Percentiles rank a stretch among this genome's conserved stretches.
These are phyloP conservation scores for Marasmius sp. DNA, from an alignment of 1,284 basidiomycete species.

Conservation along the genomic window DNA sequence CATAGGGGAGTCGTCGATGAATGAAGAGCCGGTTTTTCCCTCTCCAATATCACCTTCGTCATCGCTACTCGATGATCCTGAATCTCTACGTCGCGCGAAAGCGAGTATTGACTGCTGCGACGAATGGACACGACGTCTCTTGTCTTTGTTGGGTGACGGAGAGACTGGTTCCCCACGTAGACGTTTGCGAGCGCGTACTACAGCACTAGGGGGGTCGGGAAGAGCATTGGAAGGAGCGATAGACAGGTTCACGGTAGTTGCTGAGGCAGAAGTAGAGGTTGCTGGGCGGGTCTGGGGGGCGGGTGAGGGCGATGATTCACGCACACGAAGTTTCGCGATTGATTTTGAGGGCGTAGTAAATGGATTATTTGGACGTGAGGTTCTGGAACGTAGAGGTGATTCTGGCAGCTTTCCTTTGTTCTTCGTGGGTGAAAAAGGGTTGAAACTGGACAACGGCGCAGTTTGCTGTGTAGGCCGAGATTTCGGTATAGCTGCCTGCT, in stretches of 20 bases:
- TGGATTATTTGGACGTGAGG: slow-evolving; percentile 39
- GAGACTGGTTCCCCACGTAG: slow-evolving; percentile 78
- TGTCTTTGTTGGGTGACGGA: slow-evolving; percentile 75
- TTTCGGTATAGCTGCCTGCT: slow-evolving; percentile 37
- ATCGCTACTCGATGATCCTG: slow-evolving; percentile 30
- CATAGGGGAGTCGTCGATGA: slow-evolving; percentile 68
- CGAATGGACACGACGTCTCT: slow-evolving; percentile 52
- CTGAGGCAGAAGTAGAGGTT: slow-evolving; percentile 22
- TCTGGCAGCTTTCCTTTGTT: slow-evolving; percentile 40
- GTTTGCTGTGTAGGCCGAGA: slow-evolving; percentile 49
- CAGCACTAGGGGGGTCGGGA: slow-evolving; percentile 37
- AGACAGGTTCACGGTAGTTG: slow-evolving; percentile 16
- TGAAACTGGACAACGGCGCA: slow-evolving; percentile 53
- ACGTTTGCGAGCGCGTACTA: slow-evolving; percentile 73
- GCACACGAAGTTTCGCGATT: slow-evolving; percentile 24
- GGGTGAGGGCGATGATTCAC: slow-evolving; percentile 29
- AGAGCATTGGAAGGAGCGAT: not conserved
- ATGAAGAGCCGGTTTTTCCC: slow-evolving; percentile 42
- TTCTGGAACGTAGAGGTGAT: slow-evolving; percentile 10
- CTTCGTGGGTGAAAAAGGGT: slow-evolving; percentile 79
- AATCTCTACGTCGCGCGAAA: slow-evolving; percentile 24
- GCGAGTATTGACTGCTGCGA: slow-evolving; percentile 24
- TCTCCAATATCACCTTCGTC: slow-evolving; percentile 35
- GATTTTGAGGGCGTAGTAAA: slow-evolving; percentile 55
- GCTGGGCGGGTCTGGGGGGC: slow-evolving; percentile 20